Evolutionary conservation across 768 basidiomycete genomes (phyloP), one percentile per base, ranked within the genome.

Genomic region (Gloeopeniophorella convolvens): DNA sequence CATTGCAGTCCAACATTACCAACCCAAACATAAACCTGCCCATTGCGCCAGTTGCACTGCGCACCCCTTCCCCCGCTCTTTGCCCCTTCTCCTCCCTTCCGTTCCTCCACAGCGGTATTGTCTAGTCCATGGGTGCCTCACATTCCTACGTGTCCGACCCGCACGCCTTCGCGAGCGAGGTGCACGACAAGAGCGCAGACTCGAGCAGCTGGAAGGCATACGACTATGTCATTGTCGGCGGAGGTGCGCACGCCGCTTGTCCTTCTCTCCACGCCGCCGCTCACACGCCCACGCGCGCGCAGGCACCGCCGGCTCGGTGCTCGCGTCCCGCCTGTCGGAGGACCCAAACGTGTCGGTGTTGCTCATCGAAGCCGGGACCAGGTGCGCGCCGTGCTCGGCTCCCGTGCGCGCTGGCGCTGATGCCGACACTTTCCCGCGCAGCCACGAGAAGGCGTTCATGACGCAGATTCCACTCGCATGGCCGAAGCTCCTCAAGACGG

Each of bases 281-380:
- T 18, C n/a, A 43, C 39, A 45, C 23, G 9, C 40, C 27, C 20
- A 27, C 12, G 9, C 30, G 21, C 59, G 51, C 13, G 47, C 57
- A 77, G 82, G 82, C 10, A 81, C 79, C 3, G 72, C 80, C 4
- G 82, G 82, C 15, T 81, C 78, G 55, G 80, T 76, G 11, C 68
- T 83, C 10, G 82, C 80, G 11, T 67, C 79, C 1, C 72, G 82
- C 15, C 62, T 84, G 13, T 74, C 72, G 3, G 82, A 83, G 61
- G 72, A 81, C 50, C 74, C 79, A 1, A 65, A 65, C 5, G 62
- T 79, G 9, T 68, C 71, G 1, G 78, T 84, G 23, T 66, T 83
- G 9, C 61, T 84, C 1, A 62, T 84, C 1, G 82, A 84, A 62
- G 75, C 81, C 12, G 82, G 82, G 5, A 66, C 67, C 48, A 85